Evolutionary conservation across 2,329 filamentous ascomycete species (phyloP), one percentile per base, ranked within the genome.

Genomic region (Aquanectria penicillioides): DNA sequence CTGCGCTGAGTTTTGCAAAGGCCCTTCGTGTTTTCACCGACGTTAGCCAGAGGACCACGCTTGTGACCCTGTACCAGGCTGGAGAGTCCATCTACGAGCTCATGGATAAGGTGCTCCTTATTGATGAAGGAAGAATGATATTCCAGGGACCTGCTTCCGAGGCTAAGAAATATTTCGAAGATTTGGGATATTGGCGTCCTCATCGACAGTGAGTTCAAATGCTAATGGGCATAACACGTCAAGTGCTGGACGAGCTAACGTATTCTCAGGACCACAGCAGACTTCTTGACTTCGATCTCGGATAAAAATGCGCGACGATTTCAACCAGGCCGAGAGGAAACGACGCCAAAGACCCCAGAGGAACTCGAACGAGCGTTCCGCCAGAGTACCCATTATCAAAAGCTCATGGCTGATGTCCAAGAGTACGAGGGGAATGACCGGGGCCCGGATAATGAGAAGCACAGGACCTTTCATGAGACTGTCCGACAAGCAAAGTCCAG

Each of bases 221-320:
- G 12, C 7, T 3, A 11, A 34, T 13, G 17, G 2, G n/a, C n/a
- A n/a, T n/a, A 28, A 46, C 23, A 25, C 1, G 10, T 6, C 13
- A 13, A 10, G 6, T 6, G 15, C 6, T 17, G 13, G 8, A 12
- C 12, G 12, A 33, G 11, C 41, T 46, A n/a, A 46, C 41, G 33
- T 12, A n/a, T 3, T 17, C 18, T 10, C 25, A 53, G 50, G 29
- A 61, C 57, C 3, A 61, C 53, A 11, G 47, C 57, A 22, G 90
- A 93, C 73, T 93, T 92, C 74, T 75, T 93, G 29, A 93, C 89
- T 0, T 89, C 88, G 9, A 85, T 92, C 69, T 91, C 86, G 5
- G 90, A 93, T 70, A 85, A 87, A 1, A 84, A 81, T 11, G 90
- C 92, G 65, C 83, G 91, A 36, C 80, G 83, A 9, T 90, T 92